Base-by-base conservation (phyloP, 2,329 filamentous ascomycete genomes). In the Neonectria sp. region DNA sequence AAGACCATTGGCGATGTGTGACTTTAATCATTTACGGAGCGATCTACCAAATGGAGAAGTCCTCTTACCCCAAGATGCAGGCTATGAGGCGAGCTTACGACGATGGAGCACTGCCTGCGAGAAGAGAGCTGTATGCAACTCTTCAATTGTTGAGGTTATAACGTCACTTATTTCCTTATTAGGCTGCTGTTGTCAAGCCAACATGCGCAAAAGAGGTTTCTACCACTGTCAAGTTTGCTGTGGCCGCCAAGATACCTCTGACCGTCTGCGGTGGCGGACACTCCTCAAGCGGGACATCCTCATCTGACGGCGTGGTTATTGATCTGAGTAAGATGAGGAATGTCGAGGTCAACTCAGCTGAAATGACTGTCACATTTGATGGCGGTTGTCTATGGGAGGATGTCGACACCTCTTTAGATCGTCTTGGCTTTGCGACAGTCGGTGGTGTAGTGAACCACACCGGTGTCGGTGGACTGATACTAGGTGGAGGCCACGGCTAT, bases 391-490 rank as follows among this genome's bases (percentile, higher is more conserved):
- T 82, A 1, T 89, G 88, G 86, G 79, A 81, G 63, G 85, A 89
- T 71, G 85, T 90, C 8, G 88, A 91, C 65, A 75, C 79, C 2
- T 84, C 83, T 1, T 83, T 84, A 0, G 85, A 80, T 35, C 77
- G 82, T 60, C 77, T 87, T 70, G 83, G 83, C 0, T 81, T 91
- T 0, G 89, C 88, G 2, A 87, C 88, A 2, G 88, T 91, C 0
- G 88, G 88, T 5, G 89, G 89, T 1, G 90, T 89, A 0, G 88
- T 91, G 7, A 88, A 88, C 60, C 86, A 91, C 69, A 91, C 89
- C 1, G 89, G 90, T 4, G 85, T 91, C 9, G 89, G 87, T 3
- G 90, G 88, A 0, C 78, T 91, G 15, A 85, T 85, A 0, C 72
- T 90, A 0, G 88, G 88, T 0, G 89, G 89, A 31, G 89, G 89